Evolutionary conservation across 2,329 filamentous ascomycete species (phyloP), one percentile per base, ranked within the genome.

Genomic region (Curvularia lunata): DNA sequence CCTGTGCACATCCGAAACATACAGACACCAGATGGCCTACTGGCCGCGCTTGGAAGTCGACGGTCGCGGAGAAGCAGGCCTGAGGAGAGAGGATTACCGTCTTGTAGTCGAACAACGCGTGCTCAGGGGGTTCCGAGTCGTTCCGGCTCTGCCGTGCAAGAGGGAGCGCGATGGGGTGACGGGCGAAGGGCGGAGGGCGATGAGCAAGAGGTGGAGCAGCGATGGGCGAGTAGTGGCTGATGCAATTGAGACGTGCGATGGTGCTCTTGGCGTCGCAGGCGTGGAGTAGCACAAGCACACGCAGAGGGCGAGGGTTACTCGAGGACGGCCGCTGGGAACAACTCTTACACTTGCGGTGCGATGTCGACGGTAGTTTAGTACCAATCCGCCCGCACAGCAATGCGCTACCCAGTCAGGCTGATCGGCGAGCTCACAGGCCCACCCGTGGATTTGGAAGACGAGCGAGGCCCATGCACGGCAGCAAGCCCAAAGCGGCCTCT

Each of bases 361-460:
- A 62, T 64, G 52, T 61, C 65, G 56, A 62, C 59, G 56, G 61
- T 59, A 58, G 58, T 55, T 58, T 45, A 62, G 62, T 59, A 50
- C 63, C 59, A 58, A 59, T 34, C 27, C 56, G 55, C 41, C 41
- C 38, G 37, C 50, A 50, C 45, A 46, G 42, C 52, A 64, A 64
- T 65, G 60, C 61, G 61, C 55, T 52, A 56, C 45, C 40, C 40
- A 43, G 49, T 50, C 41, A 34, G 52, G 54, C 52, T 50, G 47
- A 54, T 64, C 51, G 51, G 52, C 52, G 54, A 59, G 55, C 34
- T 52, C 67, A 70, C 67, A 66, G 68, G 68, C 70, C 62, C 61
- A 28, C 48, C 59, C 47, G 41, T 56, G 52, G 59, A 72, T 73
- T 73, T 72, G 70, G 69, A 72, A 73, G 72, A 42, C 58, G 49